phyloP scores from a whole-genome alignment of 441 rosid genomes.

The Euphorbia corollata region DNA sequence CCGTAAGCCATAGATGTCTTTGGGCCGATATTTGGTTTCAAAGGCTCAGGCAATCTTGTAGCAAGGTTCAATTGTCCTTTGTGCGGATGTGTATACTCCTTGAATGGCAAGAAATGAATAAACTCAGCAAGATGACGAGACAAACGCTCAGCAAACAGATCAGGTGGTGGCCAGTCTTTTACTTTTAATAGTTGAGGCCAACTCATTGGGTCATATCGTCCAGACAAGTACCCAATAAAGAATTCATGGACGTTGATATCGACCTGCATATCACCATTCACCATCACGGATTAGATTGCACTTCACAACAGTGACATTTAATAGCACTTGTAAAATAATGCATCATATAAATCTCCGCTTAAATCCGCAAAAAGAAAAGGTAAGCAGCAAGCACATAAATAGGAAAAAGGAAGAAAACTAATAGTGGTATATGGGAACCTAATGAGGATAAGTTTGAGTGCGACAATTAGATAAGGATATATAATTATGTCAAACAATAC shows the following conservation, averaged over 20 bases:
- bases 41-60: conserved; percentile 44
- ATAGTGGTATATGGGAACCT: neutral
- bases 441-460: neutral
- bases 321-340: neutral
- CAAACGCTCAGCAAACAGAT: conserved; percentile 42
- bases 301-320: neutral
- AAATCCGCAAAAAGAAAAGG: neutral
- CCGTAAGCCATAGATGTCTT: conserved; percentile 87
- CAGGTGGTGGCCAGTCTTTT: conserved; percentile 87
- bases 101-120: conserved; percentile 65
- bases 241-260: conserved; percentile 49
- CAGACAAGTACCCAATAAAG: conserved; percentile 45
- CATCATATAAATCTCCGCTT: neutral
- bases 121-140: conserved; percentile 76
- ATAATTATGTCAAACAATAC: neutral
- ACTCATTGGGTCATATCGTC: conserved; percentile 21
- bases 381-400: neutral
- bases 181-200: conserved; percentile 75
- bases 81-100: conserved; percentile 70
- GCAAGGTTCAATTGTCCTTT: conserved; percentile 60
- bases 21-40: conserved; percentile 92
- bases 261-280: conserved; percentile 31
- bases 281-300: neutral
- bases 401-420: neutral
- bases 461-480: neutral